Conservation (phyloP, 139 green algal genomes). For the Picochlorum sp. region DNA sequence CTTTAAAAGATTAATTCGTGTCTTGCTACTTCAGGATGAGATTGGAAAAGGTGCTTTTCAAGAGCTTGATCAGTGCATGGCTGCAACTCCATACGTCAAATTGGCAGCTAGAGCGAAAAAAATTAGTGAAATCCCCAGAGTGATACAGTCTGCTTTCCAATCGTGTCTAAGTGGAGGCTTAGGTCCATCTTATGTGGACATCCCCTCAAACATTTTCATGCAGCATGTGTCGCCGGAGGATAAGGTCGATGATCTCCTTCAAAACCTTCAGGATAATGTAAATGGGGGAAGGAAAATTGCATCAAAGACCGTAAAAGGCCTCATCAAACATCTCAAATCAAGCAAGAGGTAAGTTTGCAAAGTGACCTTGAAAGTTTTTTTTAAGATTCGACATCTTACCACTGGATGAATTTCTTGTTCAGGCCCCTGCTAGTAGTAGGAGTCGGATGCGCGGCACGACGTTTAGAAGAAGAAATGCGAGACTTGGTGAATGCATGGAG, state of each 20-base stretch:
- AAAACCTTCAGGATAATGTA: too few relatives aligned
- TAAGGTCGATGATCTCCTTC: too few relatives aligned
- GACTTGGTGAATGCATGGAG: slow-evolving; percentile 33
- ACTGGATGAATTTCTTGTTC: too few relatives aligned
- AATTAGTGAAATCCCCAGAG: slow-evolving; percentile 19
- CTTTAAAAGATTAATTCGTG: neutral
- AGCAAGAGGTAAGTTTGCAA: too few relatives aligned
- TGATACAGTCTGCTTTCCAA: slow-evolving; percentile 26
- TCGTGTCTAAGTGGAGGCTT: slow-evolving; percentile 38
- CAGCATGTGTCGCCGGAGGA: too few relatives aligned
- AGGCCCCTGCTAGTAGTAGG: slow-evolving; percentile 59
- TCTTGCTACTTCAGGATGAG: slow-evolving; percentile 26
- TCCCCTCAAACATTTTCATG: slow-evolving; percentile 62
- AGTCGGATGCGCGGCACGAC: slow-evolving; percentile 48
- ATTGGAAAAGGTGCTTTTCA: slow-evolving; percentile 73
- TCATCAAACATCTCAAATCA: too few relatives aligned
- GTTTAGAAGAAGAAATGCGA: slow-evolving; percentile 29
- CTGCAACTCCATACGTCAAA: slow-evolving; percentile 46
- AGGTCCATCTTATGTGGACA: slow-evolving; percentile 58
- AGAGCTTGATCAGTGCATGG: slow-evolving; percentile 66
- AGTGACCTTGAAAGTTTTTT: too few relatives aligned
- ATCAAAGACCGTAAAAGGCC: too few relatives aligned
- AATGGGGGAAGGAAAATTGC: too few relatives aligned
- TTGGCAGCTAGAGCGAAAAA: slow-evolving; percentile 12
- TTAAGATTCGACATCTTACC: too few relatives aligned